Evolutionary conservation across 495 filamentous ascomycete genomes (phyloP).

Genomic region (Tuber magnatum): DNA sequence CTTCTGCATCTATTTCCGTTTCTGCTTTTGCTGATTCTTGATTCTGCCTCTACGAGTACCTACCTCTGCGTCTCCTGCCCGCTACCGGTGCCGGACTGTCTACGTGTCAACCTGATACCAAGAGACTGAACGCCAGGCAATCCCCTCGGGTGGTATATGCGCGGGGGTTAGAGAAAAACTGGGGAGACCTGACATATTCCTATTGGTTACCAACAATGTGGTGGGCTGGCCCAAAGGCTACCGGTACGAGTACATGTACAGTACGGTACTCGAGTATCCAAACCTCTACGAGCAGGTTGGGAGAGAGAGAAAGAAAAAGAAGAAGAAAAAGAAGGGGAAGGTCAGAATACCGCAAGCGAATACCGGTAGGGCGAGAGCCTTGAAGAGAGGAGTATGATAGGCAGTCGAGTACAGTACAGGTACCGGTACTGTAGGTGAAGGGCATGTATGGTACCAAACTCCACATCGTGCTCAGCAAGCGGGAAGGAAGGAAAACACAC

Average conservation of each 20-base stretch:
- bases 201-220: not conserved
- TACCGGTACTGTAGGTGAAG: too few species aligned
- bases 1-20: not conserved
- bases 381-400: not conserved
- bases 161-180: not conserved
- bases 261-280: not conserved
- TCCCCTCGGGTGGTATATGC: not conserved
- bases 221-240: not conserved
- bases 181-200: constrained; percentile 1
- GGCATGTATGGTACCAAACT: not conserved
- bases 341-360: not conserved
- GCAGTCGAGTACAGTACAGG: not conserved
- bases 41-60: not conserved
- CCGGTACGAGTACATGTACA: too few species aligned
- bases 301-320: too few species aligned
- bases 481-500: constrained; percentile 37
- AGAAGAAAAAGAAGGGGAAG: not conserved
- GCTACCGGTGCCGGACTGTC: constrained; percentile 20
- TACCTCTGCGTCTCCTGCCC: not conserved
- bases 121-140: not conserved
- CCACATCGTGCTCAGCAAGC: not conserved
- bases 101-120: constrained; percentile 28
- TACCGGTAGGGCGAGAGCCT: not conserved
- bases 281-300: not conserved
- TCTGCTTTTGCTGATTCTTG: constrained; percentile 1